Percentiles rank a stretch among this genome's conserved stretches.
These are phyloP conservation scores for Micromonas pusilla DNA, from an alignment of 139 green algal species.

Conservation along the genomic window DNA sequence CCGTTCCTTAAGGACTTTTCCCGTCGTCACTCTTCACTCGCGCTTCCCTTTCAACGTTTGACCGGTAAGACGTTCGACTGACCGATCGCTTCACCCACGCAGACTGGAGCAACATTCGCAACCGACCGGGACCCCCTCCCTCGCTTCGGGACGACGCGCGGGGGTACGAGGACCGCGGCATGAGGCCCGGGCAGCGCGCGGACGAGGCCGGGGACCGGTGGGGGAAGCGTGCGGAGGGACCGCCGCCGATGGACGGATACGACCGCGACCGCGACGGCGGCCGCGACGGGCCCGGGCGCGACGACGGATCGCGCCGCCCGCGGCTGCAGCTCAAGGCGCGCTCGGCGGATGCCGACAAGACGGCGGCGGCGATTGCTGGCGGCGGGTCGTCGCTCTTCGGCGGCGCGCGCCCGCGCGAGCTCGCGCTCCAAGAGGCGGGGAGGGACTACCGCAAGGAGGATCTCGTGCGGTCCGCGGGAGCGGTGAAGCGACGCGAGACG, in stretches of 20 bases:
- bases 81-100: no score
- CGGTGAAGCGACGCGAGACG: not conserved
- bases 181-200: not conserved
- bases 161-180: no score
- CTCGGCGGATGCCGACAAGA: not conserved
- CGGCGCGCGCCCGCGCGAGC: slow-evolving; percentile 25
- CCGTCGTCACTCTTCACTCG: no score
- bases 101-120: no score
- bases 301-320: not conserved
- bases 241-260: no score
- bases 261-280: not conserved
- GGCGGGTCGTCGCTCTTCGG: slow-evolving; percentile 14
- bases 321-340: not conserved
- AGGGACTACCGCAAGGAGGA: slow-evolving; percentile 18
- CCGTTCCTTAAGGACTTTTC: no score
- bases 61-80: no score
- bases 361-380: not conserved
- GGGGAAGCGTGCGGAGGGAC: not conserved
- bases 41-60: no score
- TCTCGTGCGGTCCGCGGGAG: not conserved
- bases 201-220: not conserved
- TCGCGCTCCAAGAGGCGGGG: slow-evolving; percentile 17
- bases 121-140: no score
- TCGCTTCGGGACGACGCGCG: no score
- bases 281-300: not conserved